Conservation (phyloP, 2,329 filamentous ascomycete genomes). For the Neoarthrinium moseri region DNA sequence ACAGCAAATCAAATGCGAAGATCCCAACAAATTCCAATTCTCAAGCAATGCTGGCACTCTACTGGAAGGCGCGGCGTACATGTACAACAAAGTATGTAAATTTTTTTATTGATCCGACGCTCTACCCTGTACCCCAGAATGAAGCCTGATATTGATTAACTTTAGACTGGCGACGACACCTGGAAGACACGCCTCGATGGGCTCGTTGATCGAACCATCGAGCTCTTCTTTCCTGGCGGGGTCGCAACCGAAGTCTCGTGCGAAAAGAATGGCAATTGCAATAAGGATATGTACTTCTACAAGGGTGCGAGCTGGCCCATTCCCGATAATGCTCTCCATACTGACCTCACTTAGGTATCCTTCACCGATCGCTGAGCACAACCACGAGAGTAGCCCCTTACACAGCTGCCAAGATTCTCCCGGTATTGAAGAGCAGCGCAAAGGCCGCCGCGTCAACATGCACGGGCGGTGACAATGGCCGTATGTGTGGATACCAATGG, state of each 20-base stretch:
- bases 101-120: neutral
- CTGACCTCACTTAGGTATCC: too few species aligned
- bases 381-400: conserved; percentile 36
- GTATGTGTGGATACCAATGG: conserved; percentile 51
- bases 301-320: too few species aligned
- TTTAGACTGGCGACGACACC: conserved; percentile 22
- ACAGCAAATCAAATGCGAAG: neutral
- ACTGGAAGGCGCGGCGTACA: conserved; percentile 39
- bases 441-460: conserved; percentile 36
- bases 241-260: conserved; percentile 55
- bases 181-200: conserved; percentile 49
- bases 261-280: conserved; percentile 46
- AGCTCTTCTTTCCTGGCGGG: conserved; percentile 41
- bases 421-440: conserved; percentile 34
- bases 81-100: conserved; percentile 39
- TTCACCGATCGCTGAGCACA: conserved; percentile 48
- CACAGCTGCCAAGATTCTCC: conserved; percentile 32
- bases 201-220: conserved; percentile 41
- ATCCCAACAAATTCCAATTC: conserved; percentile 44
- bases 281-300: conserved; percentile 55
- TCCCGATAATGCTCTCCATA: too few species aligned
- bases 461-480: conserved; percentile 31
- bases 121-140: too few species aligned
- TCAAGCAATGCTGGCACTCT: conserved; percentile 50
- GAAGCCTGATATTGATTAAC: too few species aligned